Conservation (phyloP, 257 asterid species). For the Prunella vulgaris region DNA sequence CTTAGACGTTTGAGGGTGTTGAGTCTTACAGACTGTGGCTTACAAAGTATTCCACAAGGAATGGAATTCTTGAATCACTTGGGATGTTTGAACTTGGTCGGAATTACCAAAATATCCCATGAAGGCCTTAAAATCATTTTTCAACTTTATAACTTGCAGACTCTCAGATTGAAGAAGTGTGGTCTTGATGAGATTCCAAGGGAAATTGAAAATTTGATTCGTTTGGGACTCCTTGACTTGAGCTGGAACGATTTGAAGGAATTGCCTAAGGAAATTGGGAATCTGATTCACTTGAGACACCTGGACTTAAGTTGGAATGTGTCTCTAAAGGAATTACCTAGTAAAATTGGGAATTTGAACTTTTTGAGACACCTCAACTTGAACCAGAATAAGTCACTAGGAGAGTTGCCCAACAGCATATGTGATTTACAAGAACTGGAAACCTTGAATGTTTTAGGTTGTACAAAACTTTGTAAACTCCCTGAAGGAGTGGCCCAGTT, state of each 20-base stretch:
- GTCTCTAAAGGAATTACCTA: too few species aligned
- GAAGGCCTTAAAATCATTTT: background rate
- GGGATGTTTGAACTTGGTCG: too few species aligned
- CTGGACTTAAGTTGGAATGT: too few species aligned
- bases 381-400: too few species aligned
- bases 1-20: too few species aligned
- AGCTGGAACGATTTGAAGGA: too few species aligned
- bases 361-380: too few species aligned
- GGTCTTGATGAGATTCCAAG: background rate
- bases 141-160: background rate
- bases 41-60: background rate
- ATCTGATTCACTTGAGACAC: too few species aligned
- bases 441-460: background rate
- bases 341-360: too few species aligned
- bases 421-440: background rate
- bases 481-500: constrained; percentile 4
- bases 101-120: too few species aligned
- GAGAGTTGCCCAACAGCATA: background rate
- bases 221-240: background rate
- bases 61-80: too few species aligned
- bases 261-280: background rate
- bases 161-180: background rate
- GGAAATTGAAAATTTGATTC: background rate
- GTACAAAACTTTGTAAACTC: background rate
- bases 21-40: too few species aligned